These are phyloP conservation scores for Corynascus novoguineensis DNA, from an alignment of 495 filamentous ascomycete species.

Conservation along the genomic window DNA sequence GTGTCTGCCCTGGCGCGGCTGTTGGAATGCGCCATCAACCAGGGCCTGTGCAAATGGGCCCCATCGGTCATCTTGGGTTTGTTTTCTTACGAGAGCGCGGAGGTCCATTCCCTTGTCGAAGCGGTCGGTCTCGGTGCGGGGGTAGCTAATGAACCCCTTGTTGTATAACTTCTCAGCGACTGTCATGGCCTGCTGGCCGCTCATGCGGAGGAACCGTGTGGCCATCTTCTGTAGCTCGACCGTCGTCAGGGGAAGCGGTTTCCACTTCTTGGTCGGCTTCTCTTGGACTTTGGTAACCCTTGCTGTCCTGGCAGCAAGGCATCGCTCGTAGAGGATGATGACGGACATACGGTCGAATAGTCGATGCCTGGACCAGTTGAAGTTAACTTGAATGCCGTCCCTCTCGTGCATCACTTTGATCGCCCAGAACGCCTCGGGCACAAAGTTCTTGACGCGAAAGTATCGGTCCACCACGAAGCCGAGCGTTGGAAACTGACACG, in stretches of 20 bases:
- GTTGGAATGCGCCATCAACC: slow-evolving; percentile 70
- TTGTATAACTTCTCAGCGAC: slow-evolving; percentile 87
- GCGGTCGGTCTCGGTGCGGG: slow-evolving; percentile 92
- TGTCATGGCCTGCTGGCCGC: slow-evolving; percentile 81
- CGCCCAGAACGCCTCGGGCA: slow-evolving; percentile 86
- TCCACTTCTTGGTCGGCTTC: slow-evolving; percentile 92
- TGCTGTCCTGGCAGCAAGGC: slow-evolving; percentile 68
- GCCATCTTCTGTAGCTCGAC: slow-evolving; percentile 99
- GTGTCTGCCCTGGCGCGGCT: slow-evolving; percentile 73
- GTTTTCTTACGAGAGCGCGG: slow-evolving; percentile 72
- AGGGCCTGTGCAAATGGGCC: slow-evolving; percentile 77
- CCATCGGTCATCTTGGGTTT: slow-evolving; percentile 69
- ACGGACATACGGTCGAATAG: slow-evolving; percentile 85
- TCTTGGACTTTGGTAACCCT: slow-evolving; percentile 76
- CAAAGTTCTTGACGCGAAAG: slow-evolving; percentile 85
- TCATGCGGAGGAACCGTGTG: slow-evolving; percentile 75
- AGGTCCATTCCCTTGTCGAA: slow-evolving; percentile 91
- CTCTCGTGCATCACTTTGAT: slow-evolving; percentile 78
- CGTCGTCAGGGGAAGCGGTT: slow-evolving; percentile 87
- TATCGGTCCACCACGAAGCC: slow-evolving; percentile 97
- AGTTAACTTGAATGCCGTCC: slow-evolving; percentile 74
- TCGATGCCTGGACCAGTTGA: slow-evolving; percentile 74
- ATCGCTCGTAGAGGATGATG: slow-evolving; percentile 77
- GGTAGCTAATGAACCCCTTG: slow-evolving; percentile 94
- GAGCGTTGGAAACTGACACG: slow-evolving; percentile 93